Evolutionary conservation across 352 stramenopile genomes (phyloP).

Genomic region (Phytophthora fragariae): DNA sequence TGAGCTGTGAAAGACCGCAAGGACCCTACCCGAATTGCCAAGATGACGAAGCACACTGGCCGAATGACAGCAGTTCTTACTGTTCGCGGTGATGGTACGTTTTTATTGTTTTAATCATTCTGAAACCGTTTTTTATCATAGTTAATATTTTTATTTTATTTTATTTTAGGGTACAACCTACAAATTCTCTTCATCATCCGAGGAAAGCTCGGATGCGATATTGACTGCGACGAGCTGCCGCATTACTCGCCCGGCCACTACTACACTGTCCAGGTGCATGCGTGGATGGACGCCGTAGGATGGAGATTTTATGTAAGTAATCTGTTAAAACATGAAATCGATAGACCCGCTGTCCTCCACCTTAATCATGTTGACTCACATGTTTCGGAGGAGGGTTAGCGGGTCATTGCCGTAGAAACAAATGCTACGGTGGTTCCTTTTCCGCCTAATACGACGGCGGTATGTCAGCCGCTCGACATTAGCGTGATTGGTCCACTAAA

Average conservation of each 20-base stretch:
- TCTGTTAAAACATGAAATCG: constrained; percentile 13
- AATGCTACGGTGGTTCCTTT: constrained; percentile 3
- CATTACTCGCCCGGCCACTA: neutral
- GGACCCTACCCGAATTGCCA: too few species aligned
- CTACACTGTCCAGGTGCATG: too few species aligned
- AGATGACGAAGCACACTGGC: too few species aligned
- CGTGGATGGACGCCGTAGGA: too few species aligned
- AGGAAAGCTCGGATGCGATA: too few species aligned
- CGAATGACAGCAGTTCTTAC: too few species aligned
- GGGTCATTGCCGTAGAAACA: constrained; percentile 10
- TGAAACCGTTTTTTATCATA: neutral
- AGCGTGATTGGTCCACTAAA: constrained; percentile 26
- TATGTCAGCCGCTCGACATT: constrained; percentile 25
- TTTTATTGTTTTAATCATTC: too few species aligned
- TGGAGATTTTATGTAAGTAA: too few species aligned
- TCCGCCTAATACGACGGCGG: constrained; percentile 18
- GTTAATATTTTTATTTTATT: too few species aligned
- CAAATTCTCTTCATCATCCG: neutral
- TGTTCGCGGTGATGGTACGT: too few species aligned
- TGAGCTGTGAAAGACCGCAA: too few species aligned
- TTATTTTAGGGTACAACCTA: neutral
- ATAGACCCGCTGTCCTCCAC: constrained; percentile 18
- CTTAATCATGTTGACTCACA: constrained; percentile 30
- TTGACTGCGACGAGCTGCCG: neutral
- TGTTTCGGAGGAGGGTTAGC: constrained; percentile 21